Evolutionary conservation across 495 filamentous ascomycete species (phyloP).

Genomic region (Penicillium ucsense): DNA sequence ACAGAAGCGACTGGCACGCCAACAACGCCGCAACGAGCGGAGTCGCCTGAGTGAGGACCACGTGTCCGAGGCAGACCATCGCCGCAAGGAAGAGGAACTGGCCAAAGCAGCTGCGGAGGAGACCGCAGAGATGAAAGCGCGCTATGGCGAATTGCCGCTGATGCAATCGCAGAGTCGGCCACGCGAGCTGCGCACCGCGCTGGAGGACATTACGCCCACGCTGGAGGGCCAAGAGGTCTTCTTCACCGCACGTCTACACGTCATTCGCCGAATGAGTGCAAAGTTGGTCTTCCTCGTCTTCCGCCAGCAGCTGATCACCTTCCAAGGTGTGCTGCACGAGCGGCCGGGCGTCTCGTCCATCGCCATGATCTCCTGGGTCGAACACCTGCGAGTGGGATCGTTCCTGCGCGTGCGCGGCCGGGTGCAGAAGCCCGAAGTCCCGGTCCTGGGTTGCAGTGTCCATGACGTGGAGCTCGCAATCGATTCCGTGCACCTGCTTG

Average conservation of each 20-base stretch:
- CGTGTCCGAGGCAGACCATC: conserved; percentile 38
- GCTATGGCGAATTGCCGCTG: conserved; percentile 50
- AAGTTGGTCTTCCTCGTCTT: conserved; percentile 87
- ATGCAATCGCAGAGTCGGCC: conserved; percentile 37
- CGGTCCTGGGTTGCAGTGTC: conserved; percentile 45
- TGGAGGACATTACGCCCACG: conserved; percentile 44
- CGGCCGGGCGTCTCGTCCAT: conserved; percentile 39
- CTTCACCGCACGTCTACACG: conserved; percentile 77
- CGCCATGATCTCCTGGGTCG: conserved; percentile 57
- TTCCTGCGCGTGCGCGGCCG: conserved; percentile 56
- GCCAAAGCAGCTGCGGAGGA: conserved; percentile 25
- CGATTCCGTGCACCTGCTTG: conserved; percentile 44
- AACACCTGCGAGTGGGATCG: conserved; percentile 60
- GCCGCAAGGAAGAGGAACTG: conserved; percentile 34
- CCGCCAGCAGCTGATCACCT: conserved; percentile 64
- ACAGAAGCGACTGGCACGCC: conserved; percentile 37
- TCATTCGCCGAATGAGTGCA: conserved; percentile 72
- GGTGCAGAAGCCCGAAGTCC: conserved; percentile 49
- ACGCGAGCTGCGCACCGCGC: conserved; percentile 31
- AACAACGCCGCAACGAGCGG: conserved; percentile 31
- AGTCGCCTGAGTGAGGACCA: conserved; percentile 45
- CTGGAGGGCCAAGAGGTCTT: conserved; percentile 59
- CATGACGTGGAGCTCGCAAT: conserved; percentile 46
- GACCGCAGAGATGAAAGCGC: conserved; percentile 44
- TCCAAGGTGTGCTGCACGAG: conserved; percentile 65